Conservation (phyloP, 306 rosid species). For the Fragaria nilgerrensis region DNA sequence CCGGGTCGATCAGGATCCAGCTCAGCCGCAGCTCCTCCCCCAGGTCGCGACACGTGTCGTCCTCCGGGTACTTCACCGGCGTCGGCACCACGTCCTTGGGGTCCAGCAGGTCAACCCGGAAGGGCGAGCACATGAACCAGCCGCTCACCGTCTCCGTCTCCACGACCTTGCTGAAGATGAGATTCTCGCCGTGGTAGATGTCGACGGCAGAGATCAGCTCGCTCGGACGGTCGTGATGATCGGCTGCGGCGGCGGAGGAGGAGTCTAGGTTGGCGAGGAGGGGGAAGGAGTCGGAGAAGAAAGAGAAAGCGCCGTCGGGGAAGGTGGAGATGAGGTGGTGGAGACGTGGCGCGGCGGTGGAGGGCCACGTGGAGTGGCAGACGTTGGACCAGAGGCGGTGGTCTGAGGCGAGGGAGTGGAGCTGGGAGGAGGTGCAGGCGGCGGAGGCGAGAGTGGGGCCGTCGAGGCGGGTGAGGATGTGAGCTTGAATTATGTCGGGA, state of each 20-base stretch:
- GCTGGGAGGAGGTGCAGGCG: constrained; percentile 49
- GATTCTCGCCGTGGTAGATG: constrained; percentile 34
- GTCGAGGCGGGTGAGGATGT: constrained; percentile 65
- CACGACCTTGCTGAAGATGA: constrained; percentile 50
- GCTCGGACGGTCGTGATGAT: constrained; percentile 12
- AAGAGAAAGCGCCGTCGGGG: constrained; percentile 50
- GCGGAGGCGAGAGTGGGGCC: constrained; percentile 63
- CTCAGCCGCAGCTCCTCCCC: constrained; percentile 44
- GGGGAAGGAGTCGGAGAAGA: constrained; percentile 62
- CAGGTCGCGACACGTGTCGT: constrained; percentile 27
- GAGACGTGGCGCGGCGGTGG: constrained; percentile 51
- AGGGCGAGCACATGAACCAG: constrained; percentile 78
- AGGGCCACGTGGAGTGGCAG: constrained; percentile 73
- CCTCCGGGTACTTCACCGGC: constrained; percentile 26
- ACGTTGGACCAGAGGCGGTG: constrained; percentile 50
- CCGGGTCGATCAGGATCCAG: constrained; percentile 65
- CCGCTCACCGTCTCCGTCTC: constrained; percentile 63
- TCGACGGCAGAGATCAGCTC: constrained; percentile 71
- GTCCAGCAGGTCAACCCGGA: constrained; percentile 61
- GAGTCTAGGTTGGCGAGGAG: constrained; percentile 16
- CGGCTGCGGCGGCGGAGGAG: background rate
- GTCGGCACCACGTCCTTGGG: constrained; percentile 64
- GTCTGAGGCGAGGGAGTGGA: constrained; percentile 40
- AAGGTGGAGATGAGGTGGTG: constrained; percentile 42
- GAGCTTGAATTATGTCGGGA: constrained; percentile 52